Evolutionary conservation across 2,329 filamentous ascomycete species (phyloP), one percentile per base, ranked within the genome.

Genomic region (Pseudopithomyces maydicus): DNA sequence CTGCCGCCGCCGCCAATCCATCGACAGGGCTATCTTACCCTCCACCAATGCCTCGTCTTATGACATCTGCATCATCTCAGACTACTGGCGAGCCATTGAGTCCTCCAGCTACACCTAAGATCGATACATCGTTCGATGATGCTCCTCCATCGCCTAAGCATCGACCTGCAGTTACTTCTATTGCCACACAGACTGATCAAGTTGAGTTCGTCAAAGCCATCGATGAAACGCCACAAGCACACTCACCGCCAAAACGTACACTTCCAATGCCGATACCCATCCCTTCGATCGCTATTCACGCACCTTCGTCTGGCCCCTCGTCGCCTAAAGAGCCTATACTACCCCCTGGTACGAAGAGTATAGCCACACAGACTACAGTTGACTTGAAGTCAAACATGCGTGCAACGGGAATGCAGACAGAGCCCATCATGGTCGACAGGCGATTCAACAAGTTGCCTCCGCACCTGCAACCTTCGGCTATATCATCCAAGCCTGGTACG

Each of bases 221-320:
- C 56, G 48, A 51, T 57, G 55, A 74, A n/a, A 52, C 64, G 47
- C 20, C 44, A 19, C 23, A 26, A 42, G 20, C 38, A 39, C 52
- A 74, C n/a, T 56, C 72, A 1, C 68, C 75, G 3, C 67, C 74
- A 8, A 72, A 66, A 8, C 69, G 68, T 63, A 62, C 68, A 63
- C 46, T 69, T 64, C 61, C 77, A 74, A 10, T 76, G 77, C 77
- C 58, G 44, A 77, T 78, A 57, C 70, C 82, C 4, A 90, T 97
- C 59, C 94, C 94, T 0, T 90, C 88, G 67, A 99, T 99, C 71
- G 90, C 91, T 54, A 91, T 99, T 50, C 90, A 96, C 65, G 95
- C 95, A 32, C 94, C 95, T 0, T 87, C 84, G 2, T 96, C 92
- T 54, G 86, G 90, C 46, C 92, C 94, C n/a, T 82, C 88, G 4